A percentile compares a stretch with the other conserved stretches of the same genome.
Evolutionary conservation across 2,329 filamentous ascomycete species (phyloP).

Genomic region (Fusarium sp.): DNA sequence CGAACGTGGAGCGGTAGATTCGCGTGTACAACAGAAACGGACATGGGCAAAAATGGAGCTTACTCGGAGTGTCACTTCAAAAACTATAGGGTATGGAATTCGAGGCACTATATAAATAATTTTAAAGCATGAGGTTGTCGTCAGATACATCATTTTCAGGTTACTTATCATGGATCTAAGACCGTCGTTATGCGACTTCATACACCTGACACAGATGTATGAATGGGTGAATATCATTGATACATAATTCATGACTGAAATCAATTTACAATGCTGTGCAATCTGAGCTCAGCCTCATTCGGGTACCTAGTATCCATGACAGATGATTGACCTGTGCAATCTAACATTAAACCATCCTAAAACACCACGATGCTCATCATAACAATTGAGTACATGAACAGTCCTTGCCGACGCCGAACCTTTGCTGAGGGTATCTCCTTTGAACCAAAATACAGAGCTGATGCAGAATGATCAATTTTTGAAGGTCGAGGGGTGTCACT

Average conservation of each 20-base stretch:
- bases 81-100: background rate
- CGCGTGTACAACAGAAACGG: slow-evolving; percentile 28
- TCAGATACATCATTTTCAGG: background rate
- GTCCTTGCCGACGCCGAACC: slow-evolving; percentile 22
- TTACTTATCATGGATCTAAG: background rate
- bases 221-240: background rate
- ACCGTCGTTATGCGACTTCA: background rate
- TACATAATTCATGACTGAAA: slow-evolving; percentile 15
- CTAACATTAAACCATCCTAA: background rate
- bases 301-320: background rate
- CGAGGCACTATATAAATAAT: background rate
- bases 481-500: background rate
- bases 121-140: background rate
- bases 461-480: background rate
- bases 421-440: slow-evolving; percentile 37
- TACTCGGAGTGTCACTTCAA: background rate
- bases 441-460: slow-evolving; percentile 4
- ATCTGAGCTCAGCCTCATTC: background rate
- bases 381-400: slow-evolving; percentile 3
- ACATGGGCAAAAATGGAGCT: slow-evolving; percentile 24
- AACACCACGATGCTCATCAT: background rate
- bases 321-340: background rate
- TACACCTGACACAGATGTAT: background rate
- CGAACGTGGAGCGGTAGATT: background rate
- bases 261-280: background rate